Base-by-base conservation (phyloP, 2,329 filamentous ascomycete species). In the Verticillium nubilum region DNA sequence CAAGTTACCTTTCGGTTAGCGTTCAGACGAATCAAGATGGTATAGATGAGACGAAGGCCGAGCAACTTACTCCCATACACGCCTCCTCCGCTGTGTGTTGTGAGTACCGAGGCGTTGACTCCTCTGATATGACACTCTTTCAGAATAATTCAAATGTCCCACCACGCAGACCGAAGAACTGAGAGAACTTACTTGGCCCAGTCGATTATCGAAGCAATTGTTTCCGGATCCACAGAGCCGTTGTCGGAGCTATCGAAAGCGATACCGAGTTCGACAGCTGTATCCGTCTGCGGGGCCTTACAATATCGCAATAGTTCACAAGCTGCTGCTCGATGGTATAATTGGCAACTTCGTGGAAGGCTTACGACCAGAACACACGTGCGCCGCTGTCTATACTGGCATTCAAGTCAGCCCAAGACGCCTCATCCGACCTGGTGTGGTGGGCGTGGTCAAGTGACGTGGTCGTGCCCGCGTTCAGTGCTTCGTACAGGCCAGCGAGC, bases 391-490 rank as follows among this genome's bases (percentile, higher is more conserved):
- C 76, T 7, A 81, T 67, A 0, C 73, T 75, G 0, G 76, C 80
- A 3, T 76, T 71, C 1, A 80, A 67, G 1, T 78, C 79, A 0
- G 79, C 78, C 23, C 73, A 69, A 0, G 76, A 67, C 1, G 71
- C 73, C 1, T 73, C 73, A 9, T 72, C 69, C 1, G 72, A 75
- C 72, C 74, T 80, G 0, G 73, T 80, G 42, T 79, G 72, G 55
- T 80, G 79, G 1, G 80, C 80, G 58, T 84, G 80, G 59, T 84
- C 81, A 0, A 84, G 71, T 0, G 74, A 73, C 0, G 79, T 80
- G 0, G 81, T 85, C 7, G 82, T 80, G 5, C 82, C 81, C 0
- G 77, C 79, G 29, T 81, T 78, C 17, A 84, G 65, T 0, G 76
- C 73, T 61, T 85, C 82, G 2, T 80, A 74, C 1, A 82, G 67